Evolutionary conservation across 345 rosid genomes (phyloP).

Genomic region (Arabidopsis arenosa): DNA sequence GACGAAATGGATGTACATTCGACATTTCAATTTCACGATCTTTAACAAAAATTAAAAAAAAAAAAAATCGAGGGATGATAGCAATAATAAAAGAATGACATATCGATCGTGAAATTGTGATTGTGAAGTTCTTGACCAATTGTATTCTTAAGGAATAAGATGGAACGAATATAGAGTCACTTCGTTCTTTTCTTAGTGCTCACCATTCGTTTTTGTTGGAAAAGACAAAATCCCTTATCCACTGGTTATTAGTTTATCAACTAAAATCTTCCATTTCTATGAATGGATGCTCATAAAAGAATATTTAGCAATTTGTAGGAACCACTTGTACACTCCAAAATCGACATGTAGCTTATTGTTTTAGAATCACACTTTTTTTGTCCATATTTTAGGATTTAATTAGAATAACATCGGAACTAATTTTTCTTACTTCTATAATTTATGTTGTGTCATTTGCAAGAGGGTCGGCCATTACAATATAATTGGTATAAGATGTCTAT

Average conservation of each 20-base stretch:
- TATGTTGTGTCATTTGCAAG: background rate
- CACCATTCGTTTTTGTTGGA: constrained; percentile 36
- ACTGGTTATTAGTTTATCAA: constrained; percentile 13
- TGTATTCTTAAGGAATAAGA: constrained; percentile 22
- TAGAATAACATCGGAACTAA: background rate
- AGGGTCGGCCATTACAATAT: background rate
- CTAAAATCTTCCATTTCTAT: background rate
- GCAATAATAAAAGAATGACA: background rate
- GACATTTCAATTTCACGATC: background rate
- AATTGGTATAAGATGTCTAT: background rate
- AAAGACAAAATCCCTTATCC: constrained; percentile 32
- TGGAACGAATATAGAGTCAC: constrained; percentile 36
- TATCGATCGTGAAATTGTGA: constrained; percentile 4
- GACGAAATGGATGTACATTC: background rate
- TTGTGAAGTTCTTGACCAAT: constrained; percentile 23
- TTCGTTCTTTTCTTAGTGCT: constrained; percentile 33
- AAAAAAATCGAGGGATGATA: background rate
- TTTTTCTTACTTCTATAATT: background rate
- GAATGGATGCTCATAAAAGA: constrained; percentile 15
- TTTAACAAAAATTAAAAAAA: background rate
- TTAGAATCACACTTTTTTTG: background rate
- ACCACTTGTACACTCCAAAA: background rate
- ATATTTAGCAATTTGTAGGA: constrained; percentile 17
- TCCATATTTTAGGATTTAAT: background rate
- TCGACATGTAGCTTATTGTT: background rate